Evolutionary conservation across 768 basidiomycete species (phyloP), one percentile per base, ranked within the genome.

Genomic region (Lactarius akahatsu): DNA sequence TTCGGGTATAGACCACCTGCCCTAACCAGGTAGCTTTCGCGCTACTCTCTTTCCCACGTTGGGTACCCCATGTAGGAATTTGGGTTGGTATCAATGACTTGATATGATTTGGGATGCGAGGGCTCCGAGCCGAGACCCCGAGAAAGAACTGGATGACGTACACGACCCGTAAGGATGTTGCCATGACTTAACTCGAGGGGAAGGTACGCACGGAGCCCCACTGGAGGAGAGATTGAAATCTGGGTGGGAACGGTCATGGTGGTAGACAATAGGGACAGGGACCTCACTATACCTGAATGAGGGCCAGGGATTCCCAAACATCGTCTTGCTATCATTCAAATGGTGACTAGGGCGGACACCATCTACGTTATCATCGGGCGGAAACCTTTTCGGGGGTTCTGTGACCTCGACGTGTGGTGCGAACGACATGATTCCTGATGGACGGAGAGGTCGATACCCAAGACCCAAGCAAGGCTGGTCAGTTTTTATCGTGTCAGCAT

Each of bases 21-120:
- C 69, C 67, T 52, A 69, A 43, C 69, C 67, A 70, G 16, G 64
- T 69, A 52, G 69, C 64, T 34, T 70, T 70, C 26, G 45, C 69
- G 11, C 61, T 40, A 23, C 32, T 45, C 61, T 65, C 61, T 6
- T 69, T 70, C 40, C 40, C 55, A n/a, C 15, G 32, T 34, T 59
- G 30, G 23, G 56, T 18, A 18, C 61, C 61, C 69, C 69, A 70
- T 18, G 59, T 63, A 15, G 64, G 67, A 5, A 43, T 52, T 57
- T 65, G 67, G 9, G 1, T 65, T 15, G 69, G 63, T n/a, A 70
- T 65, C 26, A 69, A 50, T n/a, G 67, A 65, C 62, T 69, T 70
- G 63, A 70, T 43, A 15, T 65, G 10, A 18, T 36, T 55, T 36
- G 69, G 69, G 23, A 69, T 40, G 20, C 36, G 41, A 38, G 68